Conservation (phyloP, 345 rosid species). For the Reutealis trisperma region DNA sequence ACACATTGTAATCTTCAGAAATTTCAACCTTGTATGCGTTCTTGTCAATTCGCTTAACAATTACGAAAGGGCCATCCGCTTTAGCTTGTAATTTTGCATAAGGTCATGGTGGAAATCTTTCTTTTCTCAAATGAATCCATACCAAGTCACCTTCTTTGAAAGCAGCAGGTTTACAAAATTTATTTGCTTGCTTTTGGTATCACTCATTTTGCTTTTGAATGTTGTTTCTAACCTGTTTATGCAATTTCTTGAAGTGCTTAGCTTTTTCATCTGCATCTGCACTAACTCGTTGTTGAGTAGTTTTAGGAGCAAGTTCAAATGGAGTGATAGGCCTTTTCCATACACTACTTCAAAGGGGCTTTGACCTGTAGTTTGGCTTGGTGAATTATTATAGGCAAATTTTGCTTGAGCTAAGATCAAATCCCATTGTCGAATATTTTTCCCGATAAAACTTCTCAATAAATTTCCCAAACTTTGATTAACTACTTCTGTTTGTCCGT, state of each 20-base stretch:
- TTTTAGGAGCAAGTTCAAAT: not conserved
- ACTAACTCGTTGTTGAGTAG: not conserved
- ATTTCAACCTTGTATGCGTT: not conserved
- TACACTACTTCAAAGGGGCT: constrained; percentile 5
- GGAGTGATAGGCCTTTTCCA: not conserved
- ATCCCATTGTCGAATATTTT: constrained; percentile 4
- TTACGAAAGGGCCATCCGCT: not conserved
- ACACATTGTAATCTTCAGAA: too few species aligned
- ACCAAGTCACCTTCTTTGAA: not conserved
- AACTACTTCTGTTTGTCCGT: not conserved
- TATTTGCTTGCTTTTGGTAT: not conserved
- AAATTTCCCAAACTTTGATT: not conserved
- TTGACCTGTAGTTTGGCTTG: not conserved
- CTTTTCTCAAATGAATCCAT: not conserved
- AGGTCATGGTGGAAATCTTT: not conserved
- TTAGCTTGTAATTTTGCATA: not conserved
- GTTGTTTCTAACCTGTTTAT: not conserved
- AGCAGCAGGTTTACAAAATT: not conserved
- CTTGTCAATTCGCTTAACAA: not conserved
- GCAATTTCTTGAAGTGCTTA: not conserved
- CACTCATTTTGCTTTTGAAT: not conserved
- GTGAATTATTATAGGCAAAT: not conserved
- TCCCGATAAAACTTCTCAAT: not conserved
- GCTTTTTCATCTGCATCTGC: not conserved
- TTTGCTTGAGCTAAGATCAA: not conserved